Evolutionary conservation across 768 basidiomycete genomes (phyloP).

Genomic region (Termitomyces titanicus): DNA sequence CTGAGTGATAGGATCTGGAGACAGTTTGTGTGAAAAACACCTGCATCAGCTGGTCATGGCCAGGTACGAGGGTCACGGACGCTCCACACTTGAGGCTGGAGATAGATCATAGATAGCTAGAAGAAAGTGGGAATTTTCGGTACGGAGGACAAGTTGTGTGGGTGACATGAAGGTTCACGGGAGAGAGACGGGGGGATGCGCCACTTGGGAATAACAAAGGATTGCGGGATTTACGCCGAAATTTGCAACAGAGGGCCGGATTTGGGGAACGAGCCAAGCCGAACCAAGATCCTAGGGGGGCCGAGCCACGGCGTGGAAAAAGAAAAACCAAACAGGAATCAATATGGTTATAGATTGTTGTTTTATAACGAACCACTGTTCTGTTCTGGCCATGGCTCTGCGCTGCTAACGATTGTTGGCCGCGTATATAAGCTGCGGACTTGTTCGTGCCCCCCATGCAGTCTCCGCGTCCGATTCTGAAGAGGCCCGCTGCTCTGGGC

Average conservation of each 20-base stretch:
- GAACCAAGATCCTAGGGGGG: conserved; percentile 2
- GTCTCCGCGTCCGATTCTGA: conserved; percentile 58
- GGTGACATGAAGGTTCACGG: too few relatives aligned
- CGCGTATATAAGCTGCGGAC: not conserved
- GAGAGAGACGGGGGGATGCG: not conserved
- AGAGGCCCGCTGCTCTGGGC: conserved; percentile 32
- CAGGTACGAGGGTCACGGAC: too few relatives aligned
- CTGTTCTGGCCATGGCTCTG: conserved; percentile 10
- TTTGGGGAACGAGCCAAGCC: conserved; percentile 2
- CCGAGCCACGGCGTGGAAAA: conserved; percentile 7
- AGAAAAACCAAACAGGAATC: conserved; percentile 13
- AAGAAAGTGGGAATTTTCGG: too few relatives aligned
- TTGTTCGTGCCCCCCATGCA: conserved; percentile 18
- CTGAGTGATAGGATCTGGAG: too few relatives aligned
- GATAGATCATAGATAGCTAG: too few relatives aligned
- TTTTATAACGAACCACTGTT: conserved; percentile 9
- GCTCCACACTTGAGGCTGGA: too few relatives aligned
- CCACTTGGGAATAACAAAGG: not conserved
- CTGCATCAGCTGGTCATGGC: too few relatives aligned
- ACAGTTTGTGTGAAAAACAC: too few relatives aligned
- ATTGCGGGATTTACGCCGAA: conserved; percentile 19
- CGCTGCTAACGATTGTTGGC: conserved; percentile 15
- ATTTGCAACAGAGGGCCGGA: conserved; percentile 1
- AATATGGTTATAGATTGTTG: conserved; percentile 8
- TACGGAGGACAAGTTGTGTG: too few relatives aligned